Base-by-base conservation (phyloP, 2,329 filamentous ascomycete genomes). In the Coniochaeta pulveracea region DNA sequence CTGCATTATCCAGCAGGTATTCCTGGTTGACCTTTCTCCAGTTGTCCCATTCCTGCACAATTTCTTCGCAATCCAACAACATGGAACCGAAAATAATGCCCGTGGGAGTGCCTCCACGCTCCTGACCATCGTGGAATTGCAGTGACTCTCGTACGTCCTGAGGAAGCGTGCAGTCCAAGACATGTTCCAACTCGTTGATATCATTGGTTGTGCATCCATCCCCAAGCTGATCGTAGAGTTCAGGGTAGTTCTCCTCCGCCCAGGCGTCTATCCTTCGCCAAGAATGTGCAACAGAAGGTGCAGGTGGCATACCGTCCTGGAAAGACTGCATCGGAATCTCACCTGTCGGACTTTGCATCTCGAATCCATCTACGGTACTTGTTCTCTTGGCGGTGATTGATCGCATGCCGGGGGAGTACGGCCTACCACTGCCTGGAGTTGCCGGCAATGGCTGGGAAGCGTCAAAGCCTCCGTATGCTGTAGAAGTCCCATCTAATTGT, bases 321-420 rank as follows among this genome's bases (percentile, higher is more conserved):
- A 98, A 98, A 40, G 82, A 82, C 60, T 95, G 91, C 85, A 98
- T 91, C 46, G 82, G 89, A 41, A 98, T 94, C 56, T 95, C 89
- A 43, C 84, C 83, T 5, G 56, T 51, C 61, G 75, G 61, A 61
- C 64, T 76, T 44, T 78, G 72, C 37, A 76, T 76, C 51, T 91
- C 83, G 47, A 82, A 77, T 30, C 74, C 72, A 37, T 78, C 72
- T 38, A 64, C 64, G 43, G 76, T 73, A 40, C 68, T 76, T 22
- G 74, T 67, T 47, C 75, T 69, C 46, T 72, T 71, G 45, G 80
- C 82, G 33, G 76, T 69, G 37, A 80, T 65, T n/a, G 85, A 89
- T 47, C 88, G 74, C 67, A 93, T 74, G 34, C 88, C 89, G 9
- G 89, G 89, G 1, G 88, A 93, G 60, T 96, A 96, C 28, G 86